Evolutionary conservation across 2,329 filamentous ascomycete genomes (phyloP), one percentile per base, ranked within the genome.

Genomic region (Penicillium sp.): DNA sequence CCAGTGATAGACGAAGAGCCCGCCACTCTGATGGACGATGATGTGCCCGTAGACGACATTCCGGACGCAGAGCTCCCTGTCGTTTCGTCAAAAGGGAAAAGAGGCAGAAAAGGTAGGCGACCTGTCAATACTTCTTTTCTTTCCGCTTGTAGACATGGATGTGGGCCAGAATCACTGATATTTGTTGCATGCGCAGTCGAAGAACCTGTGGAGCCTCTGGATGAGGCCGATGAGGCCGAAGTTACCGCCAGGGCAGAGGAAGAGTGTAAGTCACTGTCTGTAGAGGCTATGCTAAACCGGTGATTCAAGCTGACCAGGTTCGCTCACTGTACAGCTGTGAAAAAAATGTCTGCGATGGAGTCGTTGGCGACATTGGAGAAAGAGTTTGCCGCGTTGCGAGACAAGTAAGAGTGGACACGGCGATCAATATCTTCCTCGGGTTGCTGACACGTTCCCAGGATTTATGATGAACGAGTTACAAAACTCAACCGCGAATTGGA

Each of bases 401-500:
- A 78, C 57, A 75, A 73, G 73, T 76, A 65, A 66, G 69, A 43
- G n/a, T 32, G 7, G 18, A 26, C 11, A 13, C 4, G 24, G 8
- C 27, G 12, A 28, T 2, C 2, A 12, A 8, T n/a, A 9, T 25
- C 29, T 40, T 11, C n/a, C 18, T 18, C 18, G 18, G 9, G 35
- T 36, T 9, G 27, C 42, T 49, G 28, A 58, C 63, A 26, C 62
- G 18, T 32, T 25, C 27, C 48, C 60, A 94, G 90, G 56, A 79
- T 96, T 37, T 93, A 90, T 67, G 88, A 93, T 63, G 91, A 97
- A 67, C 82, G 89, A 53, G 79, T 98, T 24, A 84, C 87, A 43
- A 84, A 88, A 61, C 76, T 95, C 47, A 90, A 95, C 53, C 73
- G 76, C 43, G 82, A 85, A 67, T 71, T 85, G 42, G 76, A 79